Evolutionary conservation across 2,329 filamentous ascomycete genomes (phyloP), one percentile per base, ranked within the genome.

Genomic region (Neurospora crassa): DNA sequence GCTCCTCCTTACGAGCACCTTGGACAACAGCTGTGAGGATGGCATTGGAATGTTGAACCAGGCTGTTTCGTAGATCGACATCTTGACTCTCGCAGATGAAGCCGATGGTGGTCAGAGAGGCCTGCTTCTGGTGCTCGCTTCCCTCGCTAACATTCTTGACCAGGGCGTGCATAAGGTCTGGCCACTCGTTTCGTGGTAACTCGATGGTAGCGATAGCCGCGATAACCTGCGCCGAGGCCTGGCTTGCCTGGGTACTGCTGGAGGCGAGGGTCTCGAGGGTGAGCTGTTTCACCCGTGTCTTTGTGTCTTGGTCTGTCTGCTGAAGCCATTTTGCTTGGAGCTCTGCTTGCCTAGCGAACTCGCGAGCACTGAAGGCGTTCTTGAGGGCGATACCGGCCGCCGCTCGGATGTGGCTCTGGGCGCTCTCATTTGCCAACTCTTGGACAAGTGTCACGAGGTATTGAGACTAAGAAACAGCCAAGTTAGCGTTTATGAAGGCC

Each of bases 51-150:
- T 98, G 94, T 76, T 90, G 86, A 75, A 92, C 87, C 78, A 97
- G 83, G 80, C 91, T 90, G 74, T 92, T 88, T 75, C 96, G 89
- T 69, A 99, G 88, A 73, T 97, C 94, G 68, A 88, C 79, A 79
- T 99, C 96, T 79, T 97, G 93, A 77, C 92, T 95, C 82, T 99
- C 96, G 87, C 96, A 99, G 78, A 99, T 95, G 84, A 96, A 99
- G 77, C 96, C 96, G 81, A 99, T 97, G n/a, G 95, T 91, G 71
- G 93, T 95, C 78, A 99, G 85, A 67, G 95, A 98, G 59, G 94
- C 88, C 84, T 97, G 94, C 86, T 98, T 99, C 81, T 97, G 90
- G 83, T 94, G 90, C 79, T 94, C 91, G 78, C 87, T 88, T 75
- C 95, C 96, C 75, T 90, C 89, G 80, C 92, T 95, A 76, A 99